Base-by-base conservation (phyloP, 2,329 filamentous ascomycete species). In the Penicillium sp. region DNA sequence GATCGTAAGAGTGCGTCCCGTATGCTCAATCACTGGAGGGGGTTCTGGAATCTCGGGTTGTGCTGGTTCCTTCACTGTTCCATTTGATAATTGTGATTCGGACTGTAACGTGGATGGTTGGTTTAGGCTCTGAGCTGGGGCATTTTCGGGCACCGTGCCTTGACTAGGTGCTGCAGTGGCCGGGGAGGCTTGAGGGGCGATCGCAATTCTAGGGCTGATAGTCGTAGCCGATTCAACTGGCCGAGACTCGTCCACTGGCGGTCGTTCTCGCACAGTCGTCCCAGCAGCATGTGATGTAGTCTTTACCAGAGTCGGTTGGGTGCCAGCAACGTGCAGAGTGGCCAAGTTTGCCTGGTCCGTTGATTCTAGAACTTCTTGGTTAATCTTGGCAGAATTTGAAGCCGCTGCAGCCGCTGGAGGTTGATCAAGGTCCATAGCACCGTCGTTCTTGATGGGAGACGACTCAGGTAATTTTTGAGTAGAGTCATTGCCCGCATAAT, bases 1-100 rank as follows among this genome's bases (percentile, higher is more conserved):
- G 50, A 84, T 82, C 6, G 86, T 75, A 10, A 86, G 76, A 50
- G 82, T 82, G 30, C 84, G 80, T 17, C 81, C 80, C 10, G 81
- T 80, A 30, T 82, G 72, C 65, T 78, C 80, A 58, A 80, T 76
- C 14, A 76, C 64, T 52, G 72, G 66, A 44, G 70, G 71, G n/a
- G 66, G 60, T 25, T 64, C 62, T 25, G 69, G 67, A 30, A 66
- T 57, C 36, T 65, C 64, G 4, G 70, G 62, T 53, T 65, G 61
- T 52, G 58, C 50, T 35, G 67, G 53, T 47, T 65, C 53, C n/a
- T 56, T 61, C 48, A 51, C 58, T 50, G 46, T 26, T 25, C 45
- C 47, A 53, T 41, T 30, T 52, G 59, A 35, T 52, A 53, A 43
- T 53, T 63, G 53, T 19, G 28, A 25, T 45, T 43, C 40, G 40